phyloP scores from a whole-genome alignment of 169 alveolate species.

The Plasmodium knowlesi region DNA sequence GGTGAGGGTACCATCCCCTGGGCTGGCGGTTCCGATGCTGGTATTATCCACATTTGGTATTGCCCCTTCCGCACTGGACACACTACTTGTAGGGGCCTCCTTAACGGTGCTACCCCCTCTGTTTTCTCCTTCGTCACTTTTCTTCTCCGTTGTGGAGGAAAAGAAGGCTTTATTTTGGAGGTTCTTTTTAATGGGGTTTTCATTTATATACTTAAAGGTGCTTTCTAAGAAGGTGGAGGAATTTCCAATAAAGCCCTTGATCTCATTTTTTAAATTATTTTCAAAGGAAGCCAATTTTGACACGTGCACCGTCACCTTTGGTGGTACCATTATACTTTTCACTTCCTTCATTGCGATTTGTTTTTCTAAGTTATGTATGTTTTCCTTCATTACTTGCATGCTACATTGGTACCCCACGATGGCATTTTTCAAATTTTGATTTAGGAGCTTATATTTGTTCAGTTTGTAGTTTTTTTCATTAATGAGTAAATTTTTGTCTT shows the following conservation, averaged over 20 bases:
- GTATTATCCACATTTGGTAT: background rate
- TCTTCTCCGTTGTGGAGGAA: constrained; percentile 26
- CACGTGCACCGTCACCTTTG: constrained; percentile 36
- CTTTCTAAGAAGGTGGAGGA: constrained; percentile 71
- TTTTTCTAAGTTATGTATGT: constrained; percentile 70
- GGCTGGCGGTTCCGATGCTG: background rate
- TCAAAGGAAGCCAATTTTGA: constrained; percentile 61
- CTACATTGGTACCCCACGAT: constrained; percentile 15
- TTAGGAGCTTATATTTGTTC: constrained; percentile 24
- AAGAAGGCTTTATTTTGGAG: constrained; percentile 63
- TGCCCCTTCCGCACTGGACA: background rate
- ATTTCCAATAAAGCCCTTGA: constrained; percentile 66
- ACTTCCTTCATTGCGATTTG: constrained; percentile 42
- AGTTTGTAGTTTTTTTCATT: constrained; percentile 72
- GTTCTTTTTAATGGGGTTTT: constrained; percentile 62
- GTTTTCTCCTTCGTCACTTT: background rate
- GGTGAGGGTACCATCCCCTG: background rate
- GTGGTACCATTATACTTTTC: constrained; percentile 48
- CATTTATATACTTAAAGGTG: constrained; percentile 76
- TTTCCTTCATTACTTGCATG: constrained; percentile 56
- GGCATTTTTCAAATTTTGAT: constrained; percentile 8
- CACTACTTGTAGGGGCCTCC: background rate
- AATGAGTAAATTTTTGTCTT: constrained; percentile 51
- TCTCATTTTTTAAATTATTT: constrained; percentile 67
- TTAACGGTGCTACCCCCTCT: background rate